Base-by-base conservation (phyloP, 2,329 filamentous ascomycete species). In the Emergomyces africanus region DNA sequence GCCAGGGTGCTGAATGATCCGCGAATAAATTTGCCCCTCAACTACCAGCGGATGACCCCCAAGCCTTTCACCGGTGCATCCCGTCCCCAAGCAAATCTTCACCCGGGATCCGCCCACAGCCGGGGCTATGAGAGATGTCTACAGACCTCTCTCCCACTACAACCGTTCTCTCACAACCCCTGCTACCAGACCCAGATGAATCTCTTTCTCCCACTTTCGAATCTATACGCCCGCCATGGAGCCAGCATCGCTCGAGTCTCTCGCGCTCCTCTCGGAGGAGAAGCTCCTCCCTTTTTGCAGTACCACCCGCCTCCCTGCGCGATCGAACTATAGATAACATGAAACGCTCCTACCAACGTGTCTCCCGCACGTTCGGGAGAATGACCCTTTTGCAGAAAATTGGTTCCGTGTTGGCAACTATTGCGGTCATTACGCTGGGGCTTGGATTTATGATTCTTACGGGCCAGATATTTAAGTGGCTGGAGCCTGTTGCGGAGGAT, bases 391-490 rank as follows among this genome's bases (percentile, higher is more conserved):
- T 83, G 59, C 86, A 95, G 71, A 82, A 82, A 65, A 72, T 83
- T 6, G 76, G 85, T 23, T 77, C 85, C 23, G 71, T 80, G 14
- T 61, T 79, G 2, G 82, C 75, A 28, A 73, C 77, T 9, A 54
- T 87, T 18, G 68, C 79, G 0, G 63, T 78, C n/a, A 72, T 80
- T 59, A 76, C 82, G 9, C 68, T 89, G 14, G 75, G 79, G 33
- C 75, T 95, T 57, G 75, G 90, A 4, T 86, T 89, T 70, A 76
- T 95, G 59, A 72, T 92, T 62, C 94, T 89, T 78, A 89, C 86
- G 63, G 86, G 92, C 71, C 76, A 80, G 64, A 86, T 97, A 70
- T 95, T 96, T 76, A 79, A 81, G 39, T 84, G 81, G 72, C 78
- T 97, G 58, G 82, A 80, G 14, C 89, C 90, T 6, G 73, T 85